A percentile compares a stretch with the other conserved stretches of the same genome.
Conservation (phyloP, 2,329 filamentous ascomycete species). For the Parasarocladium wereldwijsianum region DNA sequence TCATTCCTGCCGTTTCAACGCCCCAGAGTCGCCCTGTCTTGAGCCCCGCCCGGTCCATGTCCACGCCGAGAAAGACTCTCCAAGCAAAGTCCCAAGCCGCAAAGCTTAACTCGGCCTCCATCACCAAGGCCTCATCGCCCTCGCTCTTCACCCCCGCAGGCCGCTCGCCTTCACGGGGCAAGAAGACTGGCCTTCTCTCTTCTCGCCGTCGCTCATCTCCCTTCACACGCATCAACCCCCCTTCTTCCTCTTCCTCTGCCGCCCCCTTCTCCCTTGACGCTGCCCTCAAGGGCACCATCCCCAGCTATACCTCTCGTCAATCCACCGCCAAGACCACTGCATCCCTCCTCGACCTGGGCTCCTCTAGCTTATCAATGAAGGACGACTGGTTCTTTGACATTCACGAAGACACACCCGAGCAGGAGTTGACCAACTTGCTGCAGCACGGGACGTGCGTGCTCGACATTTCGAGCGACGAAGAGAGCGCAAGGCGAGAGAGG, state of each 20-base stretch:
- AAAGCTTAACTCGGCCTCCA: conserved; percentile 25
- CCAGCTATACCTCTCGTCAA: conserved; percentile 38
- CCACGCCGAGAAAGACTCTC: conserved; percentile 27
- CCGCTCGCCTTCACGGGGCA: conserved; percentile 61
- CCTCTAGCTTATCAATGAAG: conserved; percentile 35
- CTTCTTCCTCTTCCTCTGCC: conserved; percentile 38
- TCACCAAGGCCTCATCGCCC: conserved; percentile 32
- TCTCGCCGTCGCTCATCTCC: conserved; percentile 51
- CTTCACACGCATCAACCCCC: conserved; percentile 52
- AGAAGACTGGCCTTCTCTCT: conserved; percentile 53
- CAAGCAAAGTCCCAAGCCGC: conserved; percentile 37
- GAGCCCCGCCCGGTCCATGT: conserved; percentile 16
- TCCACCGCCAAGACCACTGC: conserved; percentile 12
- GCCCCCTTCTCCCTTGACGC: conserved; percentile 75
- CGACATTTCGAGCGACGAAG: conserved; percentile 83
- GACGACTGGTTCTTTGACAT: conserved; percentile 85
- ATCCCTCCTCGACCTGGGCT: conserved; percentile 6
- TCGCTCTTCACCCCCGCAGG: conserved; percentile 60
- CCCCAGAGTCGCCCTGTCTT: conserved; percentile 15
- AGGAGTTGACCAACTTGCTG: conserved; percentile 84
- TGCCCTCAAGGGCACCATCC: conserved; percentile 63
- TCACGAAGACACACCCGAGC: conserved; percentile 79
- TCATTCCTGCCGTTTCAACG: conserved; percentile 13
- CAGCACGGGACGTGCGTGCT: conserved; percentile 78
- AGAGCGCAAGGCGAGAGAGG: conserved; percentile 40